These are phyloP conservation scores for Silene coronaria DNA, from an alignment of 179 eudicot genomes.

Conservation along the genomic window DNA sequence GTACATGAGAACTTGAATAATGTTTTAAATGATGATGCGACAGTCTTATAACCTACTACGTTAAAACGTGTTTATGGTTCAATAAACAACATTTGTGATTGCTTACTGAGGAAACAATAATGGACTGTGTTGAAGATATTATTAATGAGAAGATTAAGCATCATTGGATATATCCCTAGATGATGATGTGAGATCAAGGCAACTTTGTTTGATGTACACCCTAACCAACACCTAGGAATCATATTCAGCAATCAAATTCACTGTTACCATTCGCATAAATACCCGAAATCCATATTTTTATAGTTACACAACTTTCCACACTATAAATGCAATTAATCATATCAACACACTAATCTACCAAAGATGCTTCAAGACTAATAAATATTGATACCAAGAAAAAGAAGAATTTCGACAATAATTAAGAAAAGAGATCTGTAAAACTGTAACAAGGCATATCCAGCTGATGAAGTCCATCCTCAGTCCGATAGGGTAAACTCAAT, in stretches of 20 bases:
- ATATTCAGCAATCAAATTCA: slow-evolving; percentile 4
- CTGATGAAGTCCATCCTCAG: slow-evolving; percentile 11
- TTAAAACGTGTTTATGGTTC: no score
- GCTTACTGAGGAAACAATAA: no score
- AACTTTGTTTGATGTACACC: no score
- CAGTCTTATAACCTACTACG: no score
- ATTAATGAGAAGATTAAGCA: no score
- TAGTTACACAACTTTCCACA: slow-evolving; percentile 21
- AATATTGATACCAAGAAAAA: neutral
- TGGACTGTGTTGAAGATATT: no score
- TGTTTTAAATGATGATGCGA: no score
- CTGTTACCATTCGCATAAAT: neutral
- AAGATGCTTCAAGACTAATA: slow-evolving; percentile 9
- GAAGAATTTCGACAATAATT: neutral
- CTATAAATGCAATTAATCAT: slow-evolving; percentile 23
- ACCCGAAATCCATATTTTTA: neutral
- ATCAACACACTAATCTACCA: slow-evolving; percentile 34
- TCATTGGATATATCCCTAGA: no score
- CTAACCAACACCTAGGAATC: no score
- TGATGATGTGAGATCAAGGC: no score
- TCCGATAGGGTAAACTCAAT: slow-evolving; percentile 9
- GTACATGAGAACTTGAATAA: no score
- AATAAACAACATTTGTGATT: no score
- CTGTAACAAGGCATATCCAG: neutral
- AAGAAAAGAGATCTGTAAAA: neutral